phyloP scores from a whole-genome alignment of 176 grass and related monocot species.

The Musa beccarii region DNA sequence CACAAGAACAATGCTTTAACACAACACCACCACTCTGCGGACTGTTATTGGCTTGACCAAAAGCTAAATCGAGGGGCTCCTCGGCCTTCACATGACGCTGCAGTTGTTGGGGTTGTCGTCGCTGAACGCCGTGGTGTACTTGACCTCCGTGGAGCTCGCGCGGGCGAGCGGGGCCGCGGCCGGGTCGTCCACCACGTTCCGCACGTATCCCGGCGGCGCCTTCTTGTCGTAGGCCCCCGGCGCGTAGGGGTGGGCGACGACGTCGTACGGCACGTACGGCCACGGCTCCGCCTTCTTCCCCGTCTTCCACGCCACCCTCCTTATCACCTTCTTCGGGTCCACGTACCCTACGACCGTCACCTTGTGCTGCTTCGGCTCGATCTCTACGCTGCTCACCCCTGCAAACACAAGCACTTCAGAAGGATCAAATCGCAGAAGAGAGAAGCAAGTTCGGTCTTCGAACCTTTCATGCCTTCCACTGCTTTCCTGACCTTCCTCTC shows the following conservation, averaged over 20 bases:
- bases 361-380: constrained; percentile 52
- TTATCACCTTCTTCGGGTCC: constrained; percentile 36
- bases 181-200: constrained; percentile 40
- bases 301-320: constrained; percentile 29
- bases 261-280: constrained; percentile 64
- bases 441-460: no score
- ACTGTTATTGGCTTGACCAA: no score
- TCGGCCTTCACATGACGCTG: constrained; percentile 37
- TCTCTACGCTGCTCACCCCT: constrained; percentile 41
- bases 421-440: neutral
- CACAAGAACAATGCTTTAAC: no score
- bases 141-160: constrained; percentile 39
- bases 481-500: constrained; percentile 76
- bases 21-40: no score
- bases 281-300: constrained; percentile 59
- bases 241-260: constrained; percentile 46
- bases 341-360: constrained; percentile 51
- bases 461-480: constrained; percentile 49
- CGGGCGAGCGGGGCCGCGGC: constrained; percentile 30
- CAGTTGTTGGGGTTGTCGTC: constrained; percentile 66
- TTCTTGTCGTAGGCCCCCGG: constrained; percentile 74
- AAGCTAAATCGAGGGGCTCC: no score
- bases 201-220: constrained; percentile 55
- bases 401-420: neutral
- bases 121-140: constrained; percentile 43